phyloP scores from a whole-genome alignment of 73 alveolate genomes.

The Stentor roeselii region DNA sequence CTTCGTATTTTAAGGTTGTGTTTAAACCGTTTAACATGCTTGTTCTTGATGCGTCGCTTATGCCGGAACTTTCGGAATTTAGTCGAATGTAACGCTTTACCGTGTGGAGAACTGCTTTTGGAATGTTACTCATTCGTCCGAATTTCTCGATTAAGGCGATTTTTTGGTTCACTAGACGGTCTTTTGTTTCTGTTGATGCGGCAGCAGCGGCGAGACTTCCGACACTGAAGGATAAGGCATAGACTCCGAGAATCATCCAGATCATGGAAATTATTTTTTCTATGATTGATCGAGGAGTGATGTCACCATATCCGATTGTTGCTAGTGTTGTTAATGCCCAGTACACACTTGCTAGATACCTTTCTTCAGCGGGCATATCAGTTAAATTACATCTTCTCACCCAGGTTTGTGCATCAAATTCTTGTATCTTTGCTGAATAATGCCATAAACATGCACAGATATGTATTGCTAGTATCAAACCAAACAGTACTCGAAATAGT shows the following conservation, averaged over 20 bases:
- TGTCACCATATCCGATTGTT: conserved; percentile 88
- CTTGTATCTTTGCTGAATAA: conserved; percentile 38
- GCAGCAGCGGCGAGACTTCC: conserved; percentile 48
- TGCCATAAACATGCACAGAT: conserved; percentile 23
- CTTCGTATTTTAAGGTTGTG: conserved; percentile 37
- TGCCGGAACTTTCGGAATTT: conserved; percentile 32
- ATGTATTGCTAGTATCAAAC: not conserved
- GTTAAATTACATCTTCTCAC: conserved; percentile 23
- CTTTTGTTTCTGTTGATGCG: conserved; percentile 49
- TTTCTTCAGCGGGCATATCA: conserved; percentile 51
- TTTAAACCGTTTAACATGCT: conserved; percentile 38
- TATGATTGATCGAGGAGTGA: conserved; percentile 58
- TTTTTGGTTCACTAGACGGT: conserved; percentile 31
- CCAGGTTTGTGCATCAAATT: conserved; percentile 34
- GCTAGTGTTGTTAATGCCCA: conserved; percentile 73
- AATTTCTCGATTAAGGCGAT: conserved; percentile 40
- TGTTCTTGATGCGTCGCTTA: conserved; percentile 31
- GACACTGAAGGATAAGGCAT: conserved; percentile 54
- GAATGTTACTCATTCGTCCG: conserved; percentile 36
- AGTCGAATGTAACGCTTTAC: conserved; percentile 35
- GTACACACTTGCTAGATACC: conserved; percentile 60
- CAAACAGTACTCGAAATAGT: not conserved
- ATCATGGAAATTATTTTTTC: conserved; percentile 70
- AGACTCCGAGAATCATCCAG: conserved; percentile 49
- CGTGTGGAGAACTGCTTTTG: conserved; percentile 21